A percentile compares a stretch with the other conserved stretches of the same genome.
Conservation (phyloP, 2,329 filamentous ascomycete genomes). For the Raffaelea arxii region DNA sequence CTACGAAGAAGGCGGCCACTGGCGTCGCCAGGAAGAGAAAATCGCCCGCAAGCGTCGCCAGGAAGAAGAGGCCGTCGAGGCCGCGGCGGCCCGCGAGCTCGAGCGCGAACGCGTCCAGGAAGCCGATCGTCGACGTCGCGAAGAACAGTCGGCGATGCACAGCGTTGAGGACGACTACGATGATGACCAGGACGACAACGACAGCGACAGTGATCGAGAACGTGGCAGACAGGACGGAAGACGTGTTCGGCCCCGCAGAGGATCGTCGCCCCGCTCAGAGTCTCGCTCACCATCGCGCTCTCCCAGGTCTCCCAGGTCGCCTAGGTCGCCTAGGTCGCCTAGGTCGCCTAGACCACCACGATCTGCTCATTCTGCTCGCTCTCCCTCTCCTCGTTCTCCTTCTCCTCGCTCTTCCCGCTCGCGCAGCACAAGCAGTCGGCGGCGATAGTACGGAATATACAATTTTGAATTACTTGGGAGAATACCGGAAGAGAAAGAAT, state of each 20-base stretch:
- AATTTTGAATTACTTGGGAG: no score
- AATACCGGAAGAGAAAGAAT: no score
- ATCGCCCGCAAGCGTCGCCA: slow-evolving; percentile 31
- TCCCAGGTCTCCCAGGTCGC: no score
- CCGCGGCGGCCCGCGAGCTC: neutral
- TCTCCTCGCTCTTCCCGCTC: no score
- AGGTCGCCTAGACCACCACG: no score
- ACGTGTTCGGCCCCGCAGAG: slow-evolving; percentile 1
- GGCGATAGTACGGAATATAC: no score
- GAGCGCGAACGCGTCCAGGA: neutral
- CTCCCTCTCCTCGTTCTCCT: no score
- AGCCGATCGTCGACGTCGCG: neutral
- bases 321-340: no score
- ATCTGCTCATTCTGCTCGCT: no score
- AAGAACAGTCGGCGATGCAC: neutral
- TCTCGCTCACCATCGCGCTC: no score
- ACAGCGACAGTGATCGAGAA: neutral
- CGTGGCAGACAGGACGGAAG: slow-evolving; percentile 1
- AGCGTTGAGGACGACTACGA: neutral
- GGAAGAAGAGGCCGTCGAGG: slow-evolving; percentile 8
- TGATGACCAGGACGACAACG: neutral
- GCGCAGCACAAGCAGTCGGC: no score
- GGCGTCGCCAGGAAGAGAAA: slow-evolving; percentile 71
- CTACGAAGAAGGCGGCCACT: slow-evolving; percentile 79
- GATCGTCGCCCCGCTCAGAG: no score